Conservation (phyloP, 352 stramenopile species). For the Aphanomyces invadans region DNA sequence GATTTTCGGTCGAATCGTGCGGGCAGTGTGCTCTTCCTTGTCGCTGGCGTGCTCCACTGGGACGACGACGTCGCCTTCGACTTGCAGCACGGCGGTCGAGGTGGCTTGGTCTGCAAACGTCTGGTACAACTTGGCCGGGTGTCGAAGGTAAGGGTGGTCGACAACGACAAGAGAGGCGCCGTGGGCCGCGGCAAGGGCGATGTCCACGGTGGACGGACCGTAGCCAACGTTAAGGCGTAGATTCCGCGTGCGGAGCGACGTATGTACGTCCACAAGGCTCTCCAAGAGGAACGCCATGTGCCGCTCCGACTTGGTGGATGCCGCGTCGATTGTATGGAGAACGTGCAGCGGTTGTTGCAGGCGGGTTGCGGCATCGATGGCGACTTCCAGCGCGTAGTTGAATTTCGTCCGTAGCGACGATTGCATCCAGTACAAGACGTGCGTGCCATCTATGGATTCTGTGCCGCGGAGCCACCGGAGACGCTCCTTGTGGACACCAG, state of each 20-base stretch:
- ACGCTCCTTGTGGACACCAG: conserved; percentile 10
- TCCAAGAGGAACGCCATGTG: conserved; percentile 71
- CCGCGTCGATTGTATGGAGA: conserved; percentile 36
- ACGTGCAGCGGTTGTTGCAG: conserved; percentile 64
- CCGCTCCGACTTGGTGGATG: conserved; percentile 44
- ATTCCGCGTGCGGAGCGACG: conserved; percentile 38
- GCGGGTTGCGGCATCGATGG: conserved; percentile 53
- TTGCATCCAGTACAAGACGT: conserved; percentile 86
- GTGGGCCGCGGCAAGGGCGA: conserved; percentile 20
- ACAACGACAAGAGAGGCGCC: conserved; percentile 63
- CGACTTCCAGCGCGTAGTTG: conserved; percentile 78
- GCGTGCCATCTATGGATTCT: conserved; percentile 19
- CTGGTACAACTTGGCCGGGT: conserved; percentile 39
- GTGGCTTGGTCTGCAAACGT: conserved; percentile 34
- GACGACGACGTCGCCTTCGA: conserved; percentile 97
- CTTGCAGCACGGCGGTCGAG: conserved; percentile 73
- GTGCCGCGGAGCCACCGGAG: conserved; percentile 13
- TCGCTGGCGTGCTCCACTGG: conserved; percentile 85
- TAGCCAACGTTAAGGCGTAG: conserved; percentile 61
- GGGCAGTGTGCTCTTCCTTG: conserved; percentile 95
- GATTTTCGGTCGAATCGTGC: conserved; percentile 98
- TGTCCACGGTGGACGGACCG: conserved; percentile 27
- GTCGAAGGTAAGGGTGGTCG: conserved; percentile 65
- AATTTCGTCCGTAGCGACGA: conserved; percentile 71
- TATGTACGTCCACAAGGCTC: conserved; percentile 42